These are phyloP conservation scores for Dillenia turbinata DNA, from an alignment of 164 flowering plant species.

Conservation along the genomic window DNA sequence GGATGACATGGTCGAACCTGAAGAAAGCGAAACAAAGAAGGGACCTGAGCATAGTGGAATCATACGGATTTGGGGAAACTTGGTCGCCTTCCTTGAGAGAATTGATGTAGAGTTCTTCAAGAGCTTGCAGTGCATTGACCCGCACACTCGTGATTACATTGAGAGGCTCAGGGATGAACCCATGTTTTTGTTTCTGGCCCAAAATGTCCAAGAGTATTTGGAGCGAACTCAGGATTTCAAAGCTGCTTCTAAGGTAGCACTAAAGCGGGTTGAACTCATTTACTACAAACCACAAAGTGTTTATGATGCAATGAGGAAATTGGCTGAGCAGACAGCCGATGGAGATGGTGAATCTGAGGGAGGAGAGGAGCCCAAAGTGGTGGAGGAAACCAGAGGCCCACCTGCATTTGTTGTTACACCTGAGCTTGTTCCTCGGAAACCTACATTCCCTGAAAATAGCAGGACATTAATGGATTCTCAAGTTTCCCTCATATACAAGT, in stretches of 20 bases:
- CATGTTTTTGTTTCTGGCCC: slow-evolving; percentile 69
- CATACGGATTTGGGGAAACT: slow-evolving; percentile 80
- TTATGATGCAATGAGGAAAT: slow-evolving; percentile 89
- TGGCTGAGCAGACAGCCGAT: slow-evolving; percentile 58
- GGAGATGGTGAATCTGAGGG: slow-evolving; percentile 37
- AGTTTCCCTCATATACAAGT: slow-evolving; percentile 77
- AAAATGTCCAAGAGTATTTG: slow-evolving; percentile 77
- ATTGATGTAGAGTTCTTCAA: slow-evolving; percentile 86
- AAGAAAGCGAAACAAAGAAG: slow-evolving; percentile 85
- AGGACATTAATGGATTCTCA: slow-evolving; percentile 73
- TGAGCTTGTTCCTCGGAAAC: slow-evolving; percentile 75
- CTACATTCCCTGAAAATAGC: slow-evolving; percentile 76
- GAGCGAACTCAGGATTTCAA: slow-evolving; percentile 61
- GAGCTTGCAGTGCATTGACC: slow-evolving; percentile 91
- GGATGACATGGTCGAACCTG: slow-evolving; percentile 83
- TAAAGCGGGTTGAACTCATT: slow-evolving; percentile 72
- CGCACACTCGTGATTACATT: slow-evolving; percentile 84
- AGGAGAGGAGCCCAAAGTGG: slow-evolving; percentile 42
- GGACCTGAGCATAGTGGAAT: slow-evolving; percentile 62
- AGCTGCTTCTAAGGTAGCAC: slow-evolving; percentile 84
- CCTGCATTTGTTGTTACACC: slow-evolving; percentile 69
- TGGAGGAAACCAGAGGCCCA: slow-evolving; percentile 56
- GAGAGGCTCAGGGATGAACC: slow-evolving; percentile 94
- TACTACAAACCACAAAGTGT: slow-evolving; percentile 95
- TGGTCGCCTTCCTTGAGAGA: slow-evolving; percentile 87